Evolutionary conservation across 1,284 basidiomycete genomes (phyloP).

Genomic region (Pyrrhoderma lamaoense): DNA sequence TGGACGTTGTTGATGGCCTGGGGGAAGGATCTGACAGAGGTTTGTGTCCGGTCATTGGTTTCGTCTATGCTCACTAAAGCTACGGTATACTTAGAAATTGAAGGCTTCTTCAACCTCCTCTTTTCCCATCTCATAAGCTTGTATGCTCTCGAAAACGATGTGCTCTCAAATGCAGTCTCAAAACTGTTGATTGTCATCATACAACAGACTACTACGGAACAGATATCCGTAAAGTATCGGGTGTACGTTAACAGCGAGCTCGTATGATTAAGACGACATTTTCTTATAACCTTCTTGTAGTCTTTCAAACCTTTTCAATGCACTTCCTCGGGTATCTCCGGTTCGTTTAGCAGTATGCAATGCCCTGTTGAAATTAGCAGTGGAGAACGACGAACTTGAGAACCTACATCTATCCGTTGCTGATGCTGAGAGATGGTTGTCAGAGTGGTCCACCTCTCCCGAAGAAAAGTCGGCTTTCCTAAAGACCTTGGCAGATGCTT

Average conservation of each 20-base stretch:
- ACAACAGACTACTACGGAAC: constrained; percentile 37
- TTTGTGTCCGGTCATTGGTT: constrained; percentile 25
- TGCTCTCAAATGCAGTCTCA: constrained; percentile 43
- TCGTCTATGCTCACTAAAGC: neutral
- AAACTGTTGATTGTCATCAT: constrained; percentile 50
- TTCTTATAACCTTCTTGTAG: constrained; percentile 33
- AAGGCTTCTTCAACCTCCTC: constrained; percentile 82
- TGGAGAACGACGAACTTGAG: constrained; percentile 62
- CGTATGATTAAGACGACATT: constrained; percentile 7
- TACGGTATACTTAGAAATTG: constrained; percentile 52
- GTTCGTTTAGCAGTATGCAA: constrained; percentile 62
- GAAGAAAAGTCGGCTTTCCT: constrained; percentile 69
- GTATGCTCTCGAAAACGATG: constrained; percentile 46
- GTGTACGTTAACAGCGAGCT: no score
- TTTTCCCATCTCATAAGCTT: constrained; percentile 62
- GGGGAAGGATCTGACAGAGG: constrained; percentile 74
- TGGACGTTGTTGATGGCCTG: constrained; percentile 55
- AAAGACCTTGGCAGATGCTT: constrained; percentile 56
- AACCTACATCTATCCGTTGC: constrained; percentile 55
- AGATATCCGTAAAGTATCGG: constrained; percentile 56
- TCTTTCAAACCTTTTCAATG: constrained; percentile 85
- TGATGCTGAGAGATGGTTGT: constrained; percentile 67
- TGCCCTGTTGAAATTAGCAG: constrained; percentile 59
- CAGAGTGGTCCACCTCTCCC: constrained; percentile 67
- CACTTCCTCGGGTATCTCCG: constrained; percentile 61